Conservation (phyloP, 768 basidiomycete genomes). For the Russula emetica region DNA sequence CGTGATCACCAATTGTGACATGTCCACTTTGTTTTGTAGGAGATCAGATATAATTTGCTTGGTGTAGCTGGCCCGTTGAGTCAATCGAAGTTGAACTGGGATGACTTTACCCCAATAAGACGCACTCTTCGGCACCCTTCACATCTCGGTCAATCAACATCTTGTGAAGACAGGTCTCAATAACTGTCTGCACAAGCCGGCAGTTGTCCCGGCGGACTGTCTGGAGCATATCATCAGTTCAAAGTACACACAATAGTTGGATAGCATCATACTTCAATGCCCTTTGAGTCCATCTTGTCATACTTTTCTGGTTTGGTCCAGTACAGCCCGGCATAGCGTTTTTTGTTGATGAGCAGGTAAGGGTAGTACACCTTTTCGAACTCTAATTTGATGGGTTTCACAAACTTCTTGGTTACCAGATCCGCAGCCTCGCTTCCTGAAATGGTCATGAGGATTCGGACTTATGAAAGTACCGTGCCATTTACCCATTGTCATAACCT, state of each 20-base stretch:
- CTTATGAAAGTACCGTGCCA: slow-evolving; percentile 11
- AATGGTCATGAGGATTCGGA: slow-evolving; percentile 11
- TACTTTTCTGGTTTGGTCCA: slow-evolving; percentile 96
- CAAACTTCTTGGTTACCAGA: slow-evolving; percentile 84
- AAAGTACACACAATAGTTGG: not conserved
- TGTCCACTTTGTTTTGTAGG: slow-evolving; percentile 94
- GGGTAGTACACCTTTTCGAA: slow-evolving; percentile 99
- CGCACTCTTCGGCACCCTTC: slow-evolving; percentile 86
- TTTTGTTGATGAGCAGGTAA: slow-evolving; percentile 96
- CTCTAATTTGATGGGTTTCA: slow-evolving; percentile 96
- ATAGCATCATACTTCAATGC: slow-evolving; percentile 74
- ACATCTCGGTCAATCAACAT: slow-evolving; percentile 96
- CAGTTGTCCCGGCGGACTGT: slow-evolving; percentile 98
- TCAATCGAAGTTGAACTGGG: slow-evolving; percentile 11
- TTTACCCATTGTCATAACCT: slow-evolving; percentile 87
- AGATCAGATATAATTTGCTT: slow-evolving; percentile 93
- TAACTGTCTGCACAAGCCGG: slow-evolving; percentile 95
- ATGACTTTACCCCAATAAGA: slow-evolving; percentile 9
- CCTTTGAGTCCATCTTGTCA: slow-evolving; percentile 99
- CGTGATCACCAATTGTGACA: slow-evolving; percentile 99
- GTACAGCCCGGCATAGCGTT: slow-evolving; percentile 96
- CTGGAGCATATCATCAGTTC: slow-evolving; percentile 39
- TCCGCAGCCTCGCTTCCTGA: slow-evolving; percentile 89
- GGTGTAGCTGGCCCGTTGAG: slow-evolving; percentile 57
- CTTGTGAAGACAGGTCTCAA: slow-evolving; percentile 96